phyloP scores from a whole-genome alignment of 257 asterid species.

The Striga asiatica region DNA sequence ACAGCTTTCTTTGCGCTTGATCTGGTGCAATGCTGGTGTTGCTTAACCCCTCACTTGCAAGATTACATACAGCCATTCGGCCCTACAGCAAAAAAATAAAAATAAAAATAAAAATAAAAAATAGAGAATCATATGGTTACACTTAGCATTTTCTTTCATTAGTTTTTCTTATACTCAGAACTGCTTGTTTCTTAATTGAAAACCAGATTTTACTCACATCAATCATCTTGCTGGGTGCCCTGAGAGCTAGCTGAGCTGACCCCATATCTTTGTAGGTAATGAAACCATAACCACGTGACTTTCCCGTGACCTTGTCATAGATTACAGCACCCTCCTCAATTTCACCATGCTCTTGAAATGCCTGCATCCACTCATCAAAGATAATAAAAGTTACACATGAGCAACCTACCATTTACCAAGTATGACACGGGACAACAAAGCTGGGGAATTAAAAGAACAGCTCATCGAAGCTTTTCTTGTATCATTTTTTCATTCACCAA shows the following conservation, averaged over 20 bases:
- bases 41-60: conserved; percentile 58
- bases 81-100: too few relatives aligned
- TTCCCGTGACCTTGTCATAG: conserved; percentile 58
- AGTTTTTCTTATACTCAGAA: neutral
- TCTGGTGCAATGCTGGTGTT: conserved; percentile 44
- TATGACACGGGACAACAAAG: neutral
- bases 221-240: conserved; percentile 67
- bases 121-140: conserved; percentile 7
- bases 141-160: neutral
- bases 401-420: neutral
- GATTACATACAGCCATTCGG: conserved; percentile 84
- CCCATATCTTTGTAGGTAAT: conserved; percentile 65
- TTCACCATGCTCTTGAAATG: conserved; percentile 75
- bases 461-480: conserved; percentile 2
- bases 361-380: conserved; percentile 38
- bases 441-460: neutral
- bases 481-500: conserved; percentile 12
- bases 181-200: neutral
- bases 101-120: conserved; percentile 17
- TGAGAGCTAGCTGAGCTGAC: conserved; percentile 65
- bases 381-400: neutral
- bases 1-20: conserved; percentile 77
- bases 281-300: conserved; percentile 75
- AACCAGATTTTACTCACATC: too few relatives aligned
- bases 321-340: conserved; percentile 84